Evolutionary conservation across 108 stramenopile species (phyloP), one percentile per base, ranked within the genome.

Genomic region (Chaetoceros tenuissimus): DNA sequence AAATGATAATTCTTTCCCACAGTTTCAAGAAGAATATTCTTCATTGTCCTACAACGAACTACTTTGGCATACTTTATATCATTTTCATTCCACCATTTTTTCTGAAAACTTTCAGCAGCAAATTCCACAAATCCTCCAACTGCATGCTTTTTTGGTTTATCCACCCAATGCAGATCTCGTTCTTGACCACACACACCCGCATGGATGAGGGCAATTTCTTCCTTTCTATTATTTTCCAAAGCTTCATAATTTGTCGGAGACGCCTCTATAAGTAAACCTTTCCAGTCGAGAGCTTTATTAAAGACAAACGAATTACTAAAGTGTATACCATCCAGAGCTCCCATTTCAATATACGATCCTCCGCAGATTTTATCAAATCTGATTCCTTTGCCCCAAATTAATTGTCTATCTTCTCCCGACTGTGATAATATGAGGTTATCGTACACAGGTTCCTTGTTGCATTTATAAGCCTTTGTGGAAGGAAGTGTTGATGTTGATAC

Each of bases 271-370:
- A 65, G 17, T 16, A 71, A 30, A 1, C 70, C 70, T 3, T 59
- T 59, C 70, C 73, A 74, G 16, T 44, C 21, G 31, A 74, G 47
- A 28, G 45, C 62, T 1, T 45, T 52, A 45, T 74, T 48, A 51
- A 74, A 69, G 24, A 51, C 43, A 27, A 55, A 30, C 19, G 72
- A 53, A 52, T 73, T 68, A 43, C 61, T 63, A 22, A 43, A 67
- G 20, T 46, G 28, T 2, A 53, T 31, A 23, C 72, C 72, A 43
- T 73, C 72, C n/a, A 63, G 51, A 23, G 62, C 72, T 28, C 72
- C 72, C 60, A 73, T 59, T 64, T 73, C 72, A 23, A 73, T 53
- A 54, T 63, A 73, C 22, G 67, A 62, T 13, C 67, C 72, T 18
- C 40, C 56, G 46, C 69, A 70, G 16, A 70, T 1, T 24, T 59